Percentiles rank a stretch among this genome's conserved stretches.
phyloP scores from a whole-genome alignment of 2,329 filamentous ascomycete genomes.

The Bisporella sp. region DNA sequence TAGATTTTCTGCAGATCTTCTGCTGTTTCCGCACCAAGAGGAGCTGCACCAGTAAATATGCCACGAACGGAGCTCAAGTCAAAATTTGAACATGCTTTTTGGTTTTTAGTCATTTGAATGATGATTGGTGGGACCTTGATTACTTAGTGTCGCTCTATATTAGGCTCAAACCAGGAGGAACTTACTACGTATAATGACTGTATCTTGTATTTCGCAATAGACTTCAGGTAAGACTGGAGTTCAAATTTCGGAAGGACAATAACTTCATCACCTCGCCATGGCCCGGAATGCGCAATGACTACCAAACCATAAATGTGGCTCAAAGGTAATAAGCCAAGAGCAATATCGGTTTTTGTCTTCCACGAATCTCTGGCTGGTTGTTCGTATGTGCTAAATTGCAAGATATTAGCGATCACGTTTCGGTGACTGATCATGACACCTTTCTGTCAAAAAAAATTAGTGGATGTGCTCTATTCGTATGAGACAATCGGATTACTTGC shows the following conservation, averaged over 20 bases:
- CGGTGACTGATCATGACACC: slow-evolving; percentile 81
- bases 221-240: slow-evolving; percentile 52
- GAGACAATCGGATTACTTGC: slow-evolving; percentile 32
- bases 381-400: slow-evolving; percentile 37
- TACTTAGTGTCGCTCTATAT: background rate
- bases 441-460: slow-evolving; percentile 40
- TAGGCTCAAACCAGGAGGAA: slow-evolving; percentile 2
- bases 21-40: slow-evolving; percentile 66
- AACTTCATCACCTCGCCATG: slow-evolving; percentile 66
- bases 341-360: slow-evolving; percentile 13
- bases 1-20: slow-evolving; percentile 54
- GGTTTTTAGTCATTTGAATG: slow-evolving; percentile 64
- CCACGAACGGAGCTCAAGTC: slow-evolving; percentile 61
- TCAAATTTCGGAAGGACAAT: slow-evolving; percentile 74
- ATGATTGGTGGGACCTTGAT: slow-evolving; percentile 71
- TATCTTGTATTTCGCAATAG: slow-evolving; percentile 65
- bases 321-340: slow-evolving; percentile 74
- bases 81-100: slow-evolving; percentile 53
- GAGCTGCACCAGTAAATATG: slow-evolving; percentile 72
- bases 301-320: slow-evolving; percentile 79
- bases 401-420: slow-evolving; percentile 73
- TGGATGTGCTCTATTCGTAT: slow-evolving; percentile 23
- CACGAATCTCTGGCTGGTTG: slow-evolving; percentile 40
- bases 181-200: slow-evolving; percentile 57
- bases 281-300: slow-evolving; percentile 57